These are phyloP conservation scores for Monosporozyma unispora DNA, from an alignment of 805 yeast genomes.

Conservation along the genomic window DNA sequence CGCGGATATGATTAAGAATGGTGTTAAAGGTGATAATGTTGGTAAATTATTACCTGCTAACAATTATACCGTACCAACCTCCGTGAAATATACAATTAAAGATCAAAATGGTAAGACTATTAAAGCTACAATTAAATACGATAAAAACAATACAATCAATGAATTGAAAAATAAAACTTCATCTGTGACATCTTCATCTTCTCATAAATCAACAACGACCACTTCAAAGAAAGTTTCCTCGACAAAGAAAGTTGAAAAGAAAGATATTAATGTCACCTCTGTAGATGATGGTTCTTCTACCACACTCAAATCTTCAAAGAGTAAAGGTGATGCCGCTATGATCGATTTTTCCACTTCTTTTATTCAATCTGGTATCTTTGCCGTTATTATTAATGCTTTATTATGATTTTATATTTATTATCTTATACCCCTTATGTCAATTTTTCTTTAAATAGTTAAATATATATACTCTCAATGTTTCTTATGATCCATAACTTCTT, in stretches of 20 bases:
- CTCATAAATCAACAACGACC: slow-evolving; percentile 15
- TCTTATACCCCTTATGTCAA: background rate
- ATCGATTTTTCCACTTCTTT: slow-evolving; percentile 4
- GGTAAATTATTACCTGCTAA: slow-evolving; percentile 34
- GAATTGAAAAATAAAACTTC: slow-evolving; percentile 20
- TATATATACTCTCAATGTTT: slow-evolving; percentile 24
- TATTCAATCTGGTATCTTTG: slow-evolving; percentile 17
- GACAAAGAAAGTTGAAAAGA: background rate
- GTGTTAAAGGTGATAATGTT: slow-evolving; percentile 37
- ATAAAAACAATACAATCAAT: slow-evolving; percentile 32
- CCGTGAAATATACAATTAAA: slow-evolving; percentile 34
- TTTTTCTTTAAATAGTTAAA: no score
- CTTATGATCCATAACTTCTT: slow-evolving; percentile 44
- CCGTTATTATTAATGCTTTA: slow-evolving; percentile 34
- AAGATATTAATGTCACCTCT: background rate
- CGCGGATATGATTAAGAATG: slow-evolving; percentile 37
- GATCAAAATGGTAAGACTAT: slow-evolving; percentile 31
- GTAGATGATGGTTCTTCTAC: background rate
- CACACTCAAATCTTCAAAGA: slow-evolving; percentile 12
- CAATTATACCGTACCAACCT: slow-evolving; percentile 31
- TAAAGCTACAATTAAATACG: slow-evolving; percentile 33
- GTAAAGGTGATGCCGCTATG: slow-evolving; percentile 20
- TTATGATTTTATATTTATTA: slow-evolving; percentile 17
- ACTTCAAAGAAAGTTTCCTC: slow-evolving; percentile 7
- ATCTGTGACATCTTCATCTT: slow-evolving; percentile 10